Conservation (phyloP, 495 filamentous ascomycete species). For the Penicillium ochrochloron region DNA sequence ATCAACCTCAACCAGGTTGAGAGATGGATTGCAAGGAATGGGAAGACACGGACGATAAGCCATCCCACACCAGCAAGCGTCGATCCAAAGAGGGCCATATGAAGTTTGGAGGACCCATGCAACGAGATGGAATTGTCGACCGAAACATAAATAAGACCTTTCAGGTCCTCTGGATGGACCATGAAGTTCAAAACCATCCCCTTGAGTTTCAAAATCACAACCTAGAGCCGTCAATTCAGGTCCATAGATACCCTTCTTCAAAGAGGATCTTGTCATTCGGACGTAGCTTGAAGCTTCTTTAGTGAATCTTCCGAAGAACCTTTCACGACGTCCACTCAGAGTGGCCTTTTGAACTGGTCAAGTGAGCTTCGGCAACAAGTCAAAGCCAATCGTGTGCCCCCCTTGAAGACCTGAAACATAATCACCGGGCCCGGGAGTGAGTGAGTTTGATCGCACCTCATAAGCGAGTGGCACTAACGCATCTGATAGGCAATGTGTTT, state of each 20-base stretch:
- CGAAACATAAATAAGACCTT: slow-evolving; percentile 54
- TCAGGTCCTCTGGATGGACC: slow-evolving; percentile 35
- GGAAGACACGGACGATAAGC: slow-evolving; percentile 44
- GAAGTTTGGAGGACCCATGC: slow-evolving; percentile 26
- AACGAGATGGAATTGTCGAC: slow-evolving; percentile 37
- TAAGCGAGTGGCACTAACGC: slow-evolving; percentile 36
- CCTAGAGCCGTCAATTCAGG: slow-evolving; percentile 23
- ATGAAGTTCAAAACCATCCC: slow-evolving; percentile 37
- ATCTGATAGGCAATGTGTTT: slow-evolving; percentile 60
- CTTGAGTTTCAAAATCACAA: slow-evolving; percentile 42
- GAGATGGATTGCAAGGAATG: slow-evolving; percentile 39
- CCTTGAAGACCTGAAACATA: slow-evolving; percentile 43
- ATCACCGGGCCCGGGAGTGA: slow-evolving; percentile 34
- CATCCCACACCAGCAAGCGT: slow-evolving; percentile 42
- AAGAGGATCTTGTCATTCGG: slow-evolving; percentile 25
- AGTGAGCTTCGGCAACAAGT: slow-evolving; percentile 32
- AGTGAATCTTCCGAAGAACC: slow-evolving; percentile 11
- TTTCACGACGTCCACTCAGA: slow-evolving; percentile 34
- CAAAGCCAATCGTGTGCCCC: slow-evolving; percentile 40
- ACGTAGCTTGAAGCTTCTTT: slow-evolving; percentile 39
- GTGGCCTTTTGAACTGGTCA: slow-evolving; percentile 45
- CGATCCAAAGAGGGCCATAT: slow-evolving; percentile 42
- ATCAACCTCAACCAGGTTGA: slow-evolving; percentile 35
- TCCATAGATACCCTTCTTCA: slow-evolving; percentile 31
- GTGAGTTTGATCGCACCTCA: slow-evolving; percentile 40